A percentile compares a stretch with the other conserved stretches of the same genome.
Evolutionary conservation across 2,329 filamentous ascomycete genomes (phyloP).

Genomic region (Lasiodiplodia sp.): DNA sequence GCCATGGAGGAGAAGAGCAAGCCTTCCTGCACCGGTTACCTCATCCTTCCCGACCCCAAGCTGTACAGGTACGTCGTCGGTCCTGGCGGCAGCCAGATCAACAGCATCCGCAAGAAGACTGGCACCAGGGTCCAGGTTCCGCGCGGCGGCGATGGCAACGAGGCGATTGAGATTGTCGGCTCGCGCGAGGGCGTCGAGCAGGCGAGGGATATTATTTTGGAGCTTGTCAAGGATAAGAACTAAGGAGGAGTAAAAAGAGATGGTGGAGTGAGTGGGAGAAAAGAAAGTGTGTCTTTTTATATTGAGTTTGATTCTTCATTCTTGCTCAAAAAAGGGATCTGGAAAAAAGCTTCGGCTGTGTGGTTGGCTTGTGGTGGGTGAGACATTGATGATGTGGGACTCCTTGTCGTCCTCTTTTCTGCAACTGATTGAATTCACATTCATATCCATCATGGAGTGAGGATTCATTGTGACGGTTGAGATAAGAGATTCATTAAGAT

Average conservation of each 20-base stretch:
- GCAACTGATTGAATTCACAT: conserved; percentile 9
- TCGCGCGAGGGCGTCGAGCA: conserved; percentile 80
- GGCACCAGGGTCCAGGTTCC: conserved; percentile 95
- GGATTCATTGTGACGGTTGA: conserved; percentile 11
- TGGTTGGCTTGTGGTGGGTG: neutral
- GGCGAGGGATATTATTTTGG: conserved; percentile 87
- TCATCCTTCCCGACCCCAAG: conserved; percentile 86
- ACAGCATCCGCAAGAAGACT: conserved; percentile 88
- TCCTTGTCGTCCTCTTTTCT: conserved; percentile 1
- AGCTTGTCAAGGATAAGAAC: conserved; percentile 67
- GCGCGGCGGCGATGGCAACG: conserved; percentile 73
- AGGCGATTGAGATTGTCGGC: conserved; percentile 91
- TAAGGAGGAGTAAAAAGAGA: neutral
- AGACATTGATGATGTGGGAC: neutral
- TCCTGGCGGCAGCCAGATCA: conserved; percentile 87
- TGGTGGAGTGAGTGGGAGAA: neutral
- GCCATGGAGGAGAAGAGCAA: conserved; percentile 76
- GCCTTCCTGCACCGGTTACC: conserved; percentile 79
- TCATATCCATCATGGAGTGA: neutral
- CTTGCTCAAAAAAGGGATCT: neutral
- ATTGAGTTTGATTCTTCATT: neutral
- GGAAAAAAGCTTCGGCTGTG: neutral
- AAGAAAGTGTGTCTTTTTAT: neutral
- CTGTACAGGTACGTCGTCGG: conserved; percentile 93
- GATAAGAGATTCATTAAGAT: neutral